These are phyloP conservation scores for Rickenella mellea DNA, from an alignment of 768 basidiomycete genomes.

Conservation along the genomic window DNA sequence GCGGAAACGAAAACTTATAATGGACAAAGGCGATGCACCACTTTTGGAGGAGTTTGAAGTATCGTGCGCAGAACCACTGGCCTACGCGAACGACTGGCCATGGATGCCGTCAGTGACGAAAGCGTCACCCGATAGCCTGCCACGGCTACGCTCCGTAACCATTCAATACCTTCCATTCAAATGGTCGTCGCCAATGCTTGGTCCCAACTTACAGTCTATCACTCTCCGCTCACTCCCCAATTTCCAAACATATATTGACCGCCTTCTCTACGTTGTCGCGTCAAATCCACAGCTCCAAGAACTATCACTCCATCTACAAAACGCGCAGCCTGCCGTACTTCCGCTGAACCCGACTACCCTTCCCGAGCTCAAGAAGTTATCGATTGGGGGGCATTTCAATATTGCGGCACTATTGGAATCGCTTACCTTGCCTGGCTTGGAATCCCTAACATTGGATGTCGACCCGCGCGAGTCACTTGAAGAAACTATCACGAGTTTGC, in stretches of 20 bases:
- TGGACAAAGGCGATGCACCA: conserved; percentile 54
- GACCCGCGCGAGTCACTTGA: conserved; percentile 71
- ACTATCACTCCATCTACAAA: conserved; percentile 53
- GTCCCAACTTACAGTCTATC: conserved; percentile 37
- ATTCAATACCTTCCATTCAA: conserved; percentile 69
- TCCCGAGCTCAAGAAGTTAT: conserved; percentile 42
- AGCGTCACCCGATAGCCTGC: conserved; percentile 34
- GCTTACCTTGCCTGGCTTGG: conserved; percentile 48
- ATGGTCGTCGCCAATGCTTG: conserved; percentile 68
- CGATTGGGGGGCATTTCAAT: conserved; percentile 57
- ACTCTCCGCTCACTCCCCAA: conserved; percentile 59
- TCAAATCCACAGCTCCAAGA: conserved; percentile 47
- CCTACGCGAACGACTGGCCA: conserved; percentile 54
- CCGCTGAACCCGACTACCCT: conserved; percentile 49
- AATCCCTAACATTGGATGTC: conserved; percentile 56
- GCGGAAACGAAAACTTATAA: conserved; percentile 4
- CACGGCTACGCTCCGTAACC: conserved; percentile 46
- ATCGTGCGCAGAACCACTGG: conserved; percentile 55
- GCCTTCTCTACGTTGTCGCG: conserved; percentile 54
- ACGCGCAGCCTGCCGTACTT: conserved; percentile 51
- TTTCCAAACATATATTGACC: conserved; percentile 54
- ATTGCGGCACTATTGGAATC: conserved; percentile 53
- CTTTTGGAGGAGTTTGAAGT: conserved; percentile 70
- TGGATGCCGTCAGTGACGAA: conserved; percentile 44
- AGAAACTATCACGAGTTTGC: conserved; percentile 53